phyloP scores from a whole-genome alignment of 2,329 filamentous ascomycete genomes.

The Stagonosporopsis vannaccii region DNA sequence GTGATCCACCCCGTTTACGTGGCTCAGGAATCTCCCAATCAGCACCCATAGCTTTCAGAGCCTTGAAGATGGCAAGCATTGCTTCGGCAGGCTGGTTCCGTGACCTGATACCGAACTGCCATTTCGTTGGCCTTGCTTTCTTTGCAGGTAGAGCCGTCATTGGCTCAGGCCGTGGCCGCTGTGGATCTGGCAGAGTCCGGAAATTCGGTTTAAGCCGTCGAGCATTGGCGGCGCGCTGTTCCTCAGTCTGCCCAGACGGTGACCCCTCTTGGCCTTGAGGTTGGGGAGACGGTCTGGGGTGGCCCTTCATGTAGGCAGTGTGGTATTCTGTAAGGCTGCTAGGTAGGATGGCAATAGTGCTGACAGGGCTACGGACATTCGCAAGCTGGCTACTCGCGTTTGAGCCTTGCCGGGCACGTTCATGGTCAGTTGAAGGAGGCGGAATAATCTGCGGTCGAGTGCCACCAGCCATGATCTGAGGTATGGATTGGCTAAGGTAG shows the following conservation, averaged over 20 bases:
- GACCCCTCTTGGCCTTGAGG: slow-evolving; percentile 32
- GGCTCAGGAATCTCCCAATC: slow-evolving; percentile 74
- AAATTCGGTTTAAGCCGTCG: slow-evolving; percentile 86
- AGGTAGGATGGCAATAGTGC: slow-evolving; percentile 89
- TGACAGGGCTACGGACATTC: slow-evolving; percentile 57
- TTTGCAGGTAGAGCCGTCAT: slow-evolving; percentile 67
- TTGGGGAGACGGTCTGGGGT: slow-evolving; percentile 47
- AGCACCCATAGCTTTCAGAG: slow-evolving; percentile 84
- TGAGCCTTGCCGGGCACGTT: slow-evolving; percentile 54
- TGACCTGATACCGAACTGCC: slow-evolving; percentile 97
- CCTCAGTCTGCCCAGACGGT: slow-evolving; percentile 57
- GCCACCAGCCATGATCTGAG: slow-evolving; percentile 42
- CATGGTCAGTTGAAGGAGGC: slow-evolving; percentile 37
- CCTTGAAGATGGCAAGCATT: slow-evolving; percentile 93
- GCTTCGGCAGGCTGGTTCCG: slow-evolving; percentile 94
- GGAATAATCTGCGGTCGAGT: slow-evolving; percentile 44
- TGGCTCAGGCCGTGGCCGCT: slow-evolving; percentile 59
- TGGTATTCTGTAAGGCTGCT: slow-evolving; percentile 92
- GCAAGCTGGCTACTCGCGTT: slow-evolving; percentile 51
- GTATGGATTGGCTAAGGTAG: slow-evolving; percentile 41
- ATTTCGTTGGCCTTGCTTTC: slow-evolving; percentile 82
- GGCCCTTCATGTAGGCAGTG: slow-evolving; percentile 83
- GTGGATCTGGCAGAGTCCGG: slow-evolving; percentile 68
- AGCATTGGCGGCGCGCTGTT: slow-evolving; percentile 80
- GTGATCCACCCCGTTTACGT: slow-evolving; percentile 49